Percentiles rank a stretch among this genome's conserved stretches.
Evolutionary conservation across 441 rosid species (phyloP).

Genomic region (Geranium incanum): DNA sequence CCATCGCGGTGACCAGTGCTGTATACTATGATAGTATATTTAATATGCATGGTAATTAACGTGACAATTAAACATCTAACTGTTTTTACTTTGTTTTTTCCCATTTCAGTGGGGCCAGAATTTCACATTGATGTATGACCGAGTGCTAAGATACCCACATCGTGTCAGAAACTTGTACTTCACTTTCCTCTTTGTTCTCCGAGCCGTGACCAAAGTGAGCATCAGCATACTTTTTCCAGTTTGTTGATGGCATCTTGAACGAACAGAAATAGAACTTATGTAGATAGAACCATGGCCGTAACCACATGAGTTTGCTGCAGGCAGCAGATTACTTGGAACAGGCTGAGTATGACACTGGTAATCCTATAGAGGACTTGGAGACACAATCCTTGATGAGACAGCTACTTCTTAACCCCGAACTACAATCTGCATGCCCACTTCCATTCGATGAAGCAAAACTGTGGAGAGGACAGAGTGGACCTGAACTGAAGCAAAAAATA

Average conservation of each 20-base stretch:
- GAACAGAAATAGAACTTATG: not conserved
- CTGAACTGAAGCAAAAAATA: slow-evolving; percentile 69
- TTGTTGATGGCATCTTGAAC: not conserved
- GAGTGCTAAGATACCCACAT: slow-evolving; percentile 68
- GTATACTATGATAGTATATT: not conserved
- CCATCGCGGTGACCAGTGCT: not conserved
- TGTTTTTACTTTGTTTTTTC: slow-evolving; percentile 14
- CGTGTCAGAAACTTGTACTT: slow-evolving; percentile 78
- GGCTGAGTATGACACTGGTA: slow-evolving; percentile 70
- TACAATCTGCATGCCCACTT: slow-evolving; percentile 81
- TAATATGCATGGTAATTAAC: not conserved
- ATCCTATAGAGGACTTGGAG: slow-evolving; percentile 62
- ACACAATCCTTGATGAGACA: slow-evolving; percentile 68
- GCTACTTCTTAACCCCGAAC: slow-evolving; percentile 53
- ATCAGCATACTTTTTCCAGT: not conserved
- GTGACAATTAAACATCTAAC: not conserved
- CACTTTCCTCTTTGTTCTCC: slow-evolving; percentile 75
- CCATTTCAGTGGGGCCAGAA: slow-evolving; percentile 82
- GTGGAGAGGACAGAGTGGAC: slow-evolving; percentile 87
- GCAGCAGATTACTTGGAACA: slow-evolving; percentile 68
- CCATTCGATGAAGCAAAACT: slow-evolving; percentile 87
- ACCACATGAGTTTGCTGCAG: slow-evolving; percentile 30
- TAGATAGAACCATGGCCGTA: not conserved
- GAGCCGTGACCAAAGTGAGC: slow-evolving; percentile 79
- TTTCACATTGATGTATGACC: slow-evolving; percentile 60